A percentile compares a stretch with the other conserved stretches of the same genome.
These are phyloP conservation scores for Diplogelasinospora grovesii DNA, from an alignment of 495 filamentous ascomycete species.

Conservation along the genomic window DNA sequence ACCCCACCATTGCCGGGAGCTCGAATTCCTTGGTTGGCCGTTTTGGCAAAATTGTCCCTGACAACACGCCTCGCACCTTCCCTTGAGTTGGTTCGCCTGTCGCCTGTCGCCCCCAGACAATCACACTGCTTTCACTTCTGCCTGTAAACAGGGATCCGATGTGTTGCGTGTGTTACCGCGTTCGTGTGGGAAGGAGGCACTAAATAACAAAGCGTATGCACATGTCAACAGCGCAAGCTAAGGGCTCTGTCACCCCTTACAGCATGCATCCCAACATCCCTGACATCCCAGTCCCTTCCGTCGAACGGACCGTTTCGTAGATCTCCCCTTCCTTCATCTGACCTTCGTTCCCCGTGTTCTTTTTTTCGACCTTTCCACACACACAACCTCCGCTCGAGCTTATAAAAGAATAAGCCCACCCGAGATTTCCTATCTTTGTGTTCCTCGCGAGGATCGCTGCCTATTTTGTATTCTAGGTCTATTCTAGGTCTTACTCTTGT, in stretches of 20 bases:
- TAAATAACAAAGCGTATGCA: constrained; percentile 8
- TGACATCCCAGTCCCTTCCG: constrained; percentile 10
- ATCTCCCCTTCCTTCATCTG: constrained; percentile 8
- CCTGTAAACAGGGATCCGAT: background rate
- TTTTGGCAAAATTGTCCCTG: too few relatives aligned
- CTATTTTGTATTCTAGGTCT: constrained; percentile 4
- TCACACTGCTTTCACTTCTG: too few relatives aligned
- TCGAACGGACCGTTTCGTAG: background rate
- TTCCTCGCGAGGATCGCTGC: too few relatives aligned
- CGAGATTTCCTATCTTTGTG: too few relatives aligned
- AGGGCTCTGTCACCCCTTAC: constrained; percentile 13
- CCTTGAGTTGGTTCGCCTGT: too few relatives aligned
- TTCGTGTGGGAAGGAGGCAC: constrained; percentile 9
- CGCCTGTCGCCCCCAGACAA: too few relatives aligned
- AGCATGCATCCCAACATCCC: constrained; percentile 17
- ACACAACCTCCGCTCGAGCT: too few relatives aligned
- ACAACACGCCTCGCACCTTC: too few relatives aligned
- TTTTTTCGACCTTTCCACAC: background rate
- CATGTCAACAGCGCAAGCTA: too few relatives aligned
- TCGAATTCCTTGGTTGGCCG: too few relatives aligned
- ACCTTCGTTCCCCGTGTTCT: constrained; percentile 6
- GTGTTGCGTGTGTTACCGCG: background rate
- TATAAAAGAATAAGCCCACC: too few relatives aligned
- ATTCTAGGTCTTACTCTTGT: background rate
- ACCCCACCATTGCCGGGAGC: too few relatives aligned